Evolutionary conservation across 345 rosid genomes (phyloP), one percentile per base, ranked within the genome.

Genomic region (Brassica carinata): DNA sequence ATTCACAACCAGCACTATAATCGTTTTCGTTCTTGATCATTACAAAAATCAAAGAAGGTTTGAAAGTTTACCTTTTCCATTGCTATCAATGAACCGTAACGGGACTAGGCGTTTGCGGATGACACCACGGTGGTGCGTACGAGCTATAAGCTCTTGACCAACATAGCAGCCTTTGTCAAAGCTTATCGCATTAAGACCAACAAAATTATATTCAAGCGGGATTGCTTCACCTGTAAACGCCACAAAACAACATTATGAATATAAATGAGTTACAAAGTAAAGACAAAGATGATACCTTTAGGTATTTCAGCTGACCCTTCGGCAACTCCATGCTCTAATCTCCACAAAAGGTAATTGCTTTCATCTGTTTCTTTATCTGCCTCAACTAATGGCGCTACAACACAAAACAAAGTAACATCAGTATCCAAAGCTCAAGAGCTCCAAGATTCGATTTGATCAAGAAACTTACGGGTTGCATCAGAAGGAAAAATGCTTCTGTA

Each of bases 151-250:
- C 86, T 96, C 99, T 85, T 96, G 98, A 55, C 99, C 98, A 17
- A 93, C 94, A 30, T 90, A 93, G 77, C 99, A 96, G 23, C 99
- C 98, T 86, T 96, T 93, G 93, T 92, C 94, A 78, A 96, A 96
- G 81, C 93, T 96, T 82, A 96, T 90, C 1, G 97, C 98, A 64
- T 93, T 93, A 36, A 93, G 88, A 82, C 91, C 99, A 43, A 77
- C 88, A 9, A 96, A 83, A 75, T 96, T 96, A 87, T 90, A 93
- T 75, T 96, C 97, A 7, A 92, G 94, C 0, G 97, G 94, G 75
- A 96, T 88, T 18, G 98, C 94, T 78, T 96, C 99, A 0, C 98
- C 98, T 93, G 73, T 77, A 76, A 17, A 77, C 26, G 14, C 45
- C 69, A 59, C 53, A 70, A 38, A 38, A 38, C 45, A 8, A 5